Base-by-base conservation (phyloP, 306 rosid genomes). In the Sechiopsis laciniata region DNA sequence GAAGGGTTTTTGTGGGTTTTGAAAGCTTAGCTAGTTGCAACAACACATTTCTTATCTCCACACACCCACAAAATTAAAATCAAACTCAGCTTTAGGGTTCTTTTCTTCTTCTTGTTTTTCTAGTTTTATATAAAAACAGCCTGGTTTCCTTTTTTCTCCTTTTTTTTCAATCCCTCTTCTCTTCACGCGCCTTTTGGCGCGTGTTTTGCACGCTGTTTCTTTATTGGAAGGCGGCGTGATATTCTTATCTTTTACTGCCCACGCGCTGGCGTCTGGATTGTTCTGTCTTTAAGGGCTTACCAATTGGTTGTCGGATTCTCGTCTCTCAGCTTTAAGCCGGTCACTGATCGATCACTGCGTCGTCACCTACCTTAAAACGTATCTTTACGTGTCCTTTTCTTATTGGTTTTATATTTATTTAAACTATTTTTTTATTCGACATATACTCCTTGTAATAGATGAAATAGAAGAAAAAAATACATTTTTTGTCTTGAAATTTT, bases 341-440 rank as follows among this genome's bases (percentile, higher is more conserved):
- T 74, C 59, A 71, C 62, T 50, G 58, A 26, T 64, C 60, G 80
- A 73, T 79, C 83, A 12, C 46, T 77, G 75, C 85, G 84, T 80
- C 85, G 87, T 86, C 87, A 80, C 59, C 73, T 70, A 81, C 87
- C 89, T 85, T 81, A 78, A 81, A 78, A 69, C 56, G 73, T 78
- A 67, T 74, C 62, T 37, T 77, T 83, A 82, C 84, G 85, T 83
- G 90, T 87, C 85, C 8, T 5, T 8, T 53, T 13, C 1, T 76
- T 4, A 81, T 13, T 82, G 83, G 84, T 32, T 32, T 0, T 32
- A 0, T 32, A 1, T 32, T 32, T 32, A 32, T 32, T 32, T 32
- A 26, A 26, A 26, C 3, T 26, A 26, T 4, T 32, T 32, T 32
- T 32, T 32, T 32, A 32, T 32, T 32, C 5, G 1, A 26, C 1